These are phyloP conservation scores for Kitagawia praeruptora DNA, from an alignment of 129 eudicot species.

Conservation along the genomic window DNA sequence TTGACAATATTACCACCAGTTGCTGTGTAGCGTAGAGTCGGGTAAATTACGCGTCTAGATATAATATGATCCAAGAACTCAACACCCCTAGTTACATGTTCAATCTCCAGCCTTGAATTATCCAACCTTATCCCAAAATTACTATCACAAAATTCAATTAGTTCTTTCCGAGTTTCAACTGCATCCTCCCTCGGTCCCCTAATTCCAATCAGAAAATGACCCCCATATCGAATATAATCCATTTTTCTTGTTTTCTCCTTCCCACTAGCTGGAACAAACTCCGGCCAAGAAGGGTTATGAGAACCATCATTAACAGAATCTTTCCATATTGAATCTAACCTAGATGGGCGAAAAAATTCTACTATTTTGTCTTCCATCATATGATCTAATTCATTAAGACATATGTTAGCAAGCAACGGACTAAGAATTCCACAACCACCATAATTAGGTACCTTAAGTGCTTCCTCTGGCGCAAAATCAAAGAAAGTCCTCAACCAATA, in stretches of 20 bases:
- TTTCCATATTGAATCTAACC: conserved; percentile 40
- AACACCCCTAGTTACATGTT: conserved; percentile 76
- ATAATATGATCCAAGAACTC: conserved; percentile 82
- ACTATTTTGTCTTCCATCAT: conserved; percentile 68
- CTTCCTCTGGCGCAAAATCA: conserved; percentile 90
- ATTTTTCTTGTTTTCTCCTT: conserved; percentile 73
- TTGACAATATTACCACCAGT: conserved; percentile 79
- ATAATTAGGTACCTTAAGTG: conserved; percentile 65
- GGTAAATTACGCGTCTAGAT: conserved; percentile 74
- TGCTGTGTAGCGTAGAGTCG: conserved; percentile 78
- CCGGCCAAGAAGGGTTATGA: conserved; percentile 94
- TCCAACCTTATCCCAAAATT: conserved; percentile 52
- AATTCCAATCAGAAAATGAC: conserved; percentile 82
- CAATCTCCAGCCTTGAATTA: conserved; percentile 63
- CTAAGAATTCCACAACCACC: conserved; percentile 90
- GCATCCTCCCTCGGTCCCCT: conserved; percentile 87
- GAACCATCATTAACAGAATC: conserved; percentile 32
- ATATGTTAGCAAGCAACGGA: conserved; percentile 77
- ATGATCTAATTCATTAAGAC: conserved; percentile 81
- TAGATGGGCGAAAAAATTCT: conserved; percentile 37
- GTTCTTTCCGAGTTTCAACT: conserved; percentile 48
- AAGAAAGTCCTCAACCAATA: conserved; percentile 81
- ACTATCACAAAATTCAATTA: conserved; percentile 60
- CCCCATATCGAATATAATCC: conserved; percentile 82
- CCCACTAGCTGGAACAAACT: conserved; percentile 88